Conservation (phyloP, 768 basidiomycete species). For the Panus rudis region DNA sequence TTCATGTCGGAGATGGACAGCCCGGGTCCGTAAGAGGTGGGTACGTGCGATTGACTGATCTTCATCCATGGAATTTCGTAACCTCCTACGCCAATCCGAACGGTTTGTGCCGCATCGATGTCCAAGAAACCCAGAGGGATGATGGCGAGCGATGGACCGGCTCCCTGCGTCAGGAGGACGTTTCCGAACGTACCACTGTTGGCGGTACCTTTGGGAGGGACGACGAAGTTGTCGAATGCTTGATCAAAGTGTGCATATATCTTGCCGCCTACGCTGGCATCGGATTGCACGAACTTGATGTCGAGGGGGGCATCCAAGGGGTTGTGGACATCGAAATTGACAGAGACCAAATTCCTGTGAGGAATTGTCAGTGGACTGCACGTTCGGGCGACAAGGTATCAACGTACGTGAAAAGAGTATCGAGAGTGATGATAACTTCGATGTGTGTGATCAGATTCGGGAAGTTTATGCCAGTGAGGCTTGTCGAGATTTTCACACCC, state of each 20-base stretch:
- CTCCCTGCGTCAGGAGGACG: conserved; percentile 55
- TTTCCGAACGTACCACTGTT: conserved; percentile 54
- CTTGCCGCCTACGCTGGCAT: conserved; percentile 42
- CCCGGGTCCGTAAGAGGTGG: no score
- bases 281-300: conserved; percentile 51
- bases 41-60: neutral
- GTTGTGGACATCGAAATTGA: conserved; percentile 55
- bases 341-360: conserved; percentile 39
- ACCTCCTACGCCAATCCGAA: conserved; percentile 13
- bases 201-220: conserved; percentile 51
- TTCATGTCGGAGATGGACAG: no score
- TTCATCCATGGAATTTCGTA: conserved; percentile 1
- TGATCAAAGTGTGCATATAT: conserved; percentile 55
- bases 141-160: conserved; percentile 47
- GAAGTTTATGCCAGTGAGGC: conserved; percentile 45
- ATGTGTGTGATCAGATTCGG: conserved; percentile 53
- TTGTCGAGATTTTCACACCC: conserved; percentile 42
- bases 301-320: conserved; percentile 51
- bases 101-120: conserved; percentile 41
- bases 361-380: neutral
- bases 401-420: conserved; percentile 28
- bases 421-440: conserved; percentile 45
- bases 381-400: no score
- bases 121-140: conserved; percentile 51
- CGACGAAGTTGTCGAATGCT: conserved; percentile 45